phyloP scores from a whole-genome alignment of 129 eudicot genomes.

The Apium graveolens region DNA sequence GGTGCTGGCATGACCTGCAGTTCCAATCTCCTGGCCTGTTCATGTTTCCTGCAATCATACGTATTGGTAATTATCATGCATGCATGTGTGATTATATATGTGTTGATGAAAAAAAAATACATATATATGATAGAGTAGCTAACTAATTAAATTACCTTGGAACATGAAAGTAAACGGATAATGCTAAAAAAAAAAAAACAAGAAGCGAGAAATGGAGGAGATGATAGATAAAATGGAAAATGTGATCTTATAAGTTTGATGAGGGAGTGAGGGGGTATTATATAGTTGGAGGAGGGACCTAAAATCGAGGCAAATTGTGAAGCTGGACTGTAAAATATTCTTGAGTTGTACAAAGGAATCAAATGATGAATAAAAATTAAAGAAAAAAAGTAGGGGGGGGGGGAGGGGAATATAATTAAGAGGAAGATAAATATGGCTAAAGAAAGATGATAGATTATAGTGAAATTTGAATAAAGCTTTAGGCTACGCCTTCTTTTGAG shows the following conservation, averaged over 20 bases:
- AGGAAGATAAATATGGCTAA: neutral
- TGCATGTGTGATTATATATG: neutral
- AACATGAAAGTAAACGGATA: neutral
- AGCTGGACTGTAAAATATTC: conserved; percentile 36
- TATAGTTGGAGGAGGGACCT: conserved; percentile 42
- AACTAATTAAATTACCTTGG: neutral
- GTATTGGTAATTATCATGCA: neutral
- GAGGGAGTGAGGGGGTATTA: conserved; percentile 29
- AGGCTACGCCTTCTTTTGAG: conserved; percentile 54
- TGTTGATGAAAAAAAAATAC: too few relatives aligned
- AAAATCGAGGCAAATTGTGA: conserved; percentile 33
- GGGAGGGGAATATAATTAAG: neutral
- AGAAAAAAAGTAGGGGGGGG: too few relatives aligned
- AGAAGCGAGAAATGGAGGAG: neutral
- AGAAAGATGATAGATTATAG: conserved; percentile 32
- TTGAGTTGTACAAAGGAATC: conserved; percentile 37
- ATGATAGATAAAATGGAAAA: neutral
- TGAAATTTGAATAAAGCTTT: conserved; percentile 66
- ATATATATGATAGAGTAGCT: too few relatives aligned
- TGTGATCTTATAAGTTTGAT: conserved; percentile 10
- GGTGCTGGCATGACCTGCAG: conserved; percentile 98
- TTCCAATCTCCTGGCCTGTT: conserved; percentile 99
- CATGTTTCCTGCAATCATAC: conserved; percentile 28
- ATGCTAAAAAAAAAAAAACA: neutral
- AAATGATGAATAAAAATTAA: neutral